These are phyloP conservation scores for Panaeolus papilionaceus DNA, from an alignment of 768 basidiomycete species.

Conservation along the genomic window DNA sequence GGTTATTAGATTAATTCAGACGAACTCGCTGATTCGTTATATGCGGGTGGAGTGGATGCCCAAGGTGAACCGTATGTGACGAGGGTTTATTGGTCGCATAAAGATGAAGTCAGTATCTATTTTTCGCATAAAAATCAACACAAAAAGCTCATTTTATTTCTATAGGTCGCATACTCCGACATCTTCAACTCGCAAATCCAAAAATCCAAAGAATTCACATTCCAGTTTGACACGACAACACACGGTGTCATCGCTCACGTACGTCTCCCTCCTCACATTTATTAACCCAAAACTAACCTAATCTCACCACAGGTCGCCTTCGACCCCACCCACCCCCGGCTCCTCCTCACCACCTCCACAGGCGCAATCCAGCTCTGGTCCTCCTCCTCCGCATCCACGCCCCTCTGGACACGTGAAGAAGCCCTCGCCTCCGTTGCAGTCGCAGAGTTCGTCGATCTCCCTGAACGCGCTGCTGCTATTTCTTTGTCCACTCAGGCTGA, in stretches of 20 bases:
- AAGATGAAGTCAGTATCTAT: constrained; percentile 48
- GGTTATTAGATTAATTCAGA: constrained; percentile 56
- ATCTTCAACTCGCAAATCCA: background rate
- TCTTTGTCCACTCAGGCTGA: constrained; percentile 30
- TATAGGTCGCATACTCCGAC: background rate
- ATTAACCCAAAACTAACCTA: constrained; percentile 13
- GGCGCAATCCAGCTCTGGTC: constrained; percentile 82
- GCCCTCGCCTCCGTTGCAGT: constrained; percentile 66
- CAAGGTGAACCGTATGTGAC: constrained; percentile 60
- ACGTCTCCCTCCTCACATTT: constrained; percentile 26
- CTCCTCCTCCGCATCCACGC: constrained; percentile 19
- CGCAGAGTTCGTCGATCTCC: constrained; percentile 80
- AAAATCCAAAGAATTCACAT: constrained; percentile 55
- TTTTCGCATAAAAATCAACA: constrained; percentile 7
- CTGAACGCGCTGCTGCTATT: constrained; percentile 49
- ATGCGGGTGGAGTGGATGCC: constrained; percentile 59
- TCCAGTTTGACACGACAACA: constrained; percentile 67
- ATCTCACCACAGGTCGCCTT: constrained; percentile 50
- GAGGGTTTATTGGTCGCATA: constrained; percentile 72
- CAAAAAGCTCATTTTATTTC: background rate
- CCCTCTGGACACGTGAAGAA: constrained; percentile 86
- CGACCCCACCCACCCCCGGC: constrained; percentile 51
- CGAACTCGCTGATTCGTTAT: constrained; percentile 55
- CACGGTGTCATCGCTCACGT: constrained; percentile 79
- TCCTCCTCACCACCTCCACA: constrained; percentile 72